These are phyloP conservation scores for Corymbia maculata DNA, from an alignment of 345 rosid species.

Conservation along the genomic window DNA sequence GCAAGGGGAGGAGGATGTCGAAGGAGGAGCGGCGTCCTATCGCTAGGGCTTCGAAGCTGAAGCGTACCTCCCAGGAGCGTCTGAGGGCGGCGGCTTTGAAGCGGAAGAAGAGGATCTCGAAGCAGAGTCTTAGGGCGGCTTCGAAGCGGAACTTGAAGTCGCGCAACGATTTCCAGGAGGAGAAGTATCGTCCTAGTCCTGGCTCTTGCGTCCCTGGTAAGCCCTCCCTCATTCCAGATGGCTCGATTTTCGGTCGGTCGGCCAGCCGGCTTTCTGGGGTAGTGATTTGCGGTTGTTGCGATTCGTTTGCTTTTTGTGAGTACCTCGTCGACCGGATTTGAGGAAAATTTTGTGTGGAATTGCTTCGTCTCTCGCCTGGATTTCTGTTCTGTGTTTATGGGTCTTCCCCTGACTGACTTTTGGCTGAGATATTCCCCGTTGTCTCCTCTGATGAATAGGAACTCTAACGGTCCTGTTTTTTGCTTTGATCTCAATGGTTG, in stretches of 20 bases:
- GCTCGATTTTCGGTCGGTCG: no score
- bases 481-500: background rate
- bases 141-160: background rate
- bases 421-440: background rate
- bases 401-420: no score
- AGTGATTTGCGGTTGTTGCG: no score
- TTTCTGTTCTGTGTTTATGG: no score
- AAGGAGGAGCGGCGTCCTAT: background rate
- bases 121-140: no score
- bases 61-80: background rate
- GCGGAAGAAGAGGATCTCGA: background rate
- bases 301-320: no score
- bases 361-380: no score
- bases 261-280: no score
- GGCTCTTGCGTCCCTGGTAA: background rate
- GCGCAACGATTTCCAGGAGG: background rate
- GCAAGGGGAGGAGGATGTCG: background rate
- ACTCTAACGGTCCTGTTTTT: background rate
- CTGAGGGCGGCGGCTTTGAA: background rate
- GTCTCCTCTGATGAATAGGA: background rate
- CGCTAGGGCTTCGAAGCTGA: background rate
- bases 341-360: no score
- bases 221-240: background rate
- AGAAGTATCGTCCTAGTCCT: background rate
- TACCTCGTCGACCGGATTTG: no score